Evolutionary conservation across 768 basidiomycete species (phyloP).

Genomic region (Boletus huronensis): DNA sequence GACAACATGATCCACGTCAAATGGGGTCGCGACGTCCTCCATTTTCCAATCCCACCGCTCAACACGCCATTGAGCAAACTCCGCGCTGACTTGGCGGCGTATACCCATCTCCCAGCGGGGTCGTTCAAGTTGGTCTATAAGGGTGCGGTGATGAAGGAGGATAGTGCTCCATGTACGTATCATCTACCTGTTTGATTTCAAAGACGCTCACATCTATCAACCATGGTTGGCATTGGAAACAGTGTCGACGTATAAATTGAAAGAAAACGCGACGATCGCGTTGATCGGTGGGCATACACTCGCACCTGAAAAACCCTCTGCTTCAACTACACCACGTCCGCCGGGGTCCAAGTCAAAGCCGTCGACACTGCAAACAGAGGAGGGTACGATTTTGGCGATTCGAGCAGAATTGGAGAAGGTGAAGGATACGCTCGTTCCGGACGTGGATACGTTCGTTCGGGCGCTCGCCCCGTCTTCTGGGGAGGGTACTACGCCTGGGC

Average conservation of each 20-base stretch:
- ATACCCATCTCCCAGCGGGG: conserved; percentile 65
- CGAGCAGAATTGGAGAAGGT: conserved; percentile 45
- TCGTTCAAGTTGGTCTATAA: conserved; percentile 87
- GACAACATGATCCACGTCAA: conserved; percentile 43
- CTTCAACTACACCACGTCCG: not conserved
- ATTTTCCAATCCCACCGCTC: conserved; percentile 54
- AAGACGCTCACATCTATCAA: not conserved
- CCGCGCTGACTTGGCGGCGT: conserved; percentile 60
- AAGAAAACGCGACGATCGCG: conserved; percentile 63
- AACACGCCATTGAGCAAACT: conserved; percentile 56
- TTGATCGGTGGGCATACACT: conserved; percentile 53
- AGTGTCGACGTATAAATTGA: conserved; percentile 77
- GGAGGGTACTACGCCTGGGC: not conserved
- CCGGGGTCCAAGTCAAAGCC: not conserved
- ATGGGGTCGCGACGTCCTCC: conserved; percentile 49
- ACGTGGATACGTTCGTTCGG: conserved; percentile 53
- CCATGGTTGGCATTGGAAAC: not conserved
- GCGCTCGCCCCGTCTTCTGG: conserved; percentile 17
- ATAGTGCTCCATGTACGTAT: conserved; percentile 56
- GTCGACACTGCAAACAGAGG: conserved; percentile 35
- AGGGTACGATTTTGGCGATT: conserved; percentile 34
- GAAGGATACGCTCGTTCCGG: conserved; percentile 50
- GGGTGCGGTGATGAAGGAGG: conserved; percentile 89
- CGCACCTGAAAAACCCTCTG: conserved; percentile 12
- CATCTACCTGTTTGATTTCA: conserved; percentile 17